Evolutionary conservation across 805 yeast genomes (phyloP).

Genomic region (Yamadazyma akitaensis): DNA sequence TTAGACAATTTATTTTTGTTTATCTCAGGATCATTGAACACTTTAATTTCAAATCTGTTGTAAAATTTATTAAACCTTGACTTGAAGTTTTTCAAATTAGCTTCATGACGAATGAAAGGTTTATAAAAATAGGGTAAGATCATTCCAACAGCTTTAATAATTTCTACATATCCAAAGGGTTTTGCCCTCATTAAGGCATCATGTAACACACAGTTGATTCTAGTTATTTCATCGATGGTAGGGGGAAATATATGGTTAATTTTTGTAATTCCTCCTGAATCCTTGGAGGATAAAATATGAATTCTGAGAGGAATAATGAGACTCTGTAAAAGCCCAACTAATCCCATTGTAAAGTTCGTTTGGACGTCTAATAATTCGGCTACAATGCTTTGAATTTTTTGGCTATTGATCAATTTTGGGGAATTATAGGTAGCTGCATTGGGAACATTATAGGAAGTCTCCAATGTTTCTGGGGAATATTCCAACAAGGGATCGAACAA

Average conservation of each 20-base stretch:
- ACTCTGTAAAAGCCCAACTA: constrained; percentile 74
- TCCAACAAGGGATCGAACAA: constrained; percentile 86
- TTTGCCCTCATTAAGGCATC: constrained; percentile 69
- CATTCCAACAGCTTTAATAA: constrained; percentile 74
- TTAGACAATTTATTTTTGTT: constrained; percentile 28
- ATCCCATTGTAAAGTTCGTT: constrained; percentile 64
- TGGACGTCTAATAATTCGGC: constrained; percentile 70
- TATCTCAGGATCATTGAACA: constrained; percentile 27
- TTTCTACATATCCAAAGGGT: constrained; percentile 70
- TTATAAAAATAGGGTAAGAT: constrained; percentile 88
- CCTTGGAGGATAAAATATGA: constrained; percentile 54
- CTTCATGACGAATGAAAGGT: constrained; percentile 91
- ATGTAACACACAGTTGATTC: constrained; percentile 81
- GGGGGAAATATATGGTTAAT: constrained; percentile 87
- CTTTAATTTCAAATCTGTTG: constrained; percentile 23
- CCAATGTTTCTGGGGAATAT: constrained; percentile 88
- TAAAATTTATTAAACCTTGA: constrained; percentile 45
- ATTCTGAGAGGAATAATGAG: constrained; percentile 77
- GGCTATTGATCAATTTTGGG: constrained; percentile 17
- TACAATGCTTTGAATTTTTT: constrained; percentile 50
- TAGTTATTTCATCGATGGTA: constrained; percentile 88
- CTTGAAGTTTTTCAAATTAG: constrained; percentile 72
- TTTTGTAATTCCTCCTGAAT: constrained; percentile 55
- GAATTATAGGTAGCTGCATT: constrained; percentile 14
- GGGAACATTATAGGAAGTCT: constrained; percentile 66